These are phyloP conservation scores for Waltiozyma sp. DNA, from an alignment of 1,139 yeast genomes.

Conservation along the genomic window DNA sequence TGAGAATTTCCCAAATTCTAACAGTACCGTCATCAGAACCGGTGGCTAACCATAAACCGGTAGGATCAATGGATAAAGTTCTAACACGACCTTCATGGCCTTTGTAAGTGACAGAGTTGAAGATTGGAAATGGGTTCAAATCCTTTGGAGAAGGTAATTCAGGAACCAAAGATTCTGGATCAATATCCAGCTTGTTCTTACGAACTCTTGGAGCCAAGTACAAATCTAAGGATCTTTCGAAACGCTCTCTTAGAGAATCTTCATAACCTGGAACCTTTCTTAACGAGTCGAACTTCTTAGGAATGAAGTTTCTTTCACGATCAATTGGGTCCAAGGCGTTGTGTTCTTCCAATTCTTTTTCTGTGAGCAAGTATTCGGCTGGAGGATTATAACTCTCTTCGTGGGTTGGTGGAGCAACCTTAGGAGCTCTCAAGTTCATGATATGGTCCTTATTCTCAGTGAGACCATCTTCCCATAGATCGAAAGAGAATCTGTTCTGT, in stretches of 20 bases:
- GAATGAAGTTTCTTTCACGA: conserved; percentile 68
- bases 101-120: conserved; percentile 68
- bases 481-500: conserved; percentile 41
- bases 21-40: conserved; percentile 96
- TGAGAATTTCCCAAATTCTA: conserved; percentile 90
- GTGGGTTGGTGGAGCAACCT: conserved; percentile 89
- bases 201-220: conserved; percentile 96
- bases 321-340: conserved; percentile 63
- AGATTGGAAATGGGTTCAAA: conserved; percentile 95
- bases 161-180: conserved; percentile 92
- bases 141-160: conserved; percentile 96
- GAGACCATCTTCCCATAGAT: conserved; percentile 70
- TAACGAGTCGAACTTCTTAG: conserved; percentile 70
- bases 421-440: conserved; percentile 92
- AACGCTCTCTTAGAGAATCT: conserved; percentile 77
- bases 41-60: conserved; percentile 92
- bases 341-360: conserved; percentile 72
- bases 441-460: conserved; percentile 60
- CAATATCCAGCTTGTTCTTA: conserved; percentile 81
- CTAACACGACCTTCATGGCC: conserved; percentile 85
- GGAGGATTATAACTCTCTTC: conserved; percentile 98
- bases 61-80: conserved; percentile 73
- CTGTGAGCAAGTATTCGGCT: conserved; percentile 75
- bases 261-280: conserved; percentile 92
- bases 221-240: conserved; percentile 87